Evolutionary conservation across 1,284 basidiomycete species (phyloP), one percentile per base, ranked within the genome.

Genomic region (Naganishia sp.): DNA sequence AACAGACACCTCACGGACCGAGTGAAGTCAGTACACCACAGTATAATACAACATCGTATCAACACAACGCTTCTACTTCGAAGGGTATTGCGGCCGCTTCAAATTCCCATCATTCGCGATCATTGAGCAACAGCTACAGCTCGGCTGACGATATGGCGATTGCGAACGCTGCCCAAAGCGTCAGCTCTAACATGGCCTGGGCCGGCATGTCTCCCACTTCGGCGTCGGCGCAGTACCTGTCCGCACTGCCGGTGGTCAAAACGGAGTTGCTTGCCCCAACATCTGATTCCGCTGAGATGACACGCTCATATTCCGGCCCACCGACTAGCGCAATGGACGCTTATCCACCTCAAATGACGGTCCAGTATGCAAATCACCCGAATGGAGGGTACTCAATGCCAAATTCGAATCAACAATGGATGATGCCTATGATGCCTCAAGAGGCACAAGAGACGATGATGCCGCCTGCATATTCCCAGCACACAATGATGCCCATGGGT

Each of bases 401-500:
- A 23, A 18, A 6, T 10, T 13, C 36, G 21, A 28, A 61, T n/a
- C 25, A 42, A 15, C 59, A 50, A 28, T 61, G 59, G 59, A 43
- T 61, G 39, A 18, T 52, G 21, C 59, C 59, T 28, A n/a, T 49
- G 43, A 31, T 9, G 23, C 21, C 48, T 11, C 48, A 23, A 25
- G 36, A 50, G 5, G 6, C 48, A 10, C 59, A 50, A 11, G 46
- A 39, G 13, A 43, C 23, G 10, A 44, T 61, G 59, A 23, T 60
- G 33, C 13, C 59, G 25, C 16, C 46, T 23, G 15, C 48, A 25
- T 61, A 61, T 28, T 21, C n/a, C 18, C 18, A 43, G 42, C 59
- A 50, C 23, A 25, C 59, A 33, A 52, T 61, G 48, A 10, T 52
- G 48, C 50, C 25, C 49, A 61, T 61, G 48, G 48, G 59, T 28